phyloP scores from a whole-genome alignment of 192 early-diverging fungal species.

The Coemansia javaensis region DNA sequence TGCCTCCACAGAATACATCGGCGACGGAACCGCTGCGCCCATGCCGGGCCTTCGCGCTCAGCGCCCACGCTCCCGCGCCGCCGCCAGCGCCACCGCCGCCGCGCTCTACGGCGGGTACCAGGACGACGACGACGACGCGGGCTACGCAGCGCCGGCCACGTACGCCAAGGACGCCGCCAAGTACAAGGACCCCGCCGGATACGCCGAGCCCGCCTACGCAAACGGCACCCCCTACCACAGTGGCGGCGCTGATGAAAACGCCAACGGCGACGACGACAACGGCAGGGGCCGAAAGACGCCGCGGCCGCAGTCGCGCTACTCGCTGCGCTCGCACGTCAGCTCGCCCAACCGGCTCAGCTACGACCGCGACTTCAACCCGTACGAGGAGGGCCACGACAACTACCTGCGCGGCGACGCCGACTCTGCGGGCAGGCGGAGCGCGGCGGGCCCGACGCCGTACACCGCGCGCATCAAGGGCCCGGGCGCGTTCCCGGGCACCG shows the following conservation, averaged over 20 bases:
- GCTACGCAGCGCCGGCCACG: too few relatives aligned
- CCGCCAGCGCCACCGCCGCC: background rate
- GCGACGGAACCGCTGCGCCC: background rate
- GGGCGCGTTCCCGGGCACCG: slow-evolving; percentile 46
- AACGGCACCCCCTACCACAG: too few relatives aligned
- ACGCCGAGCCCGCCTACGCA: too few relatives aligned
- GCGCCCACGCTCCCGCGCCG: slow-evolving; percentile 2
- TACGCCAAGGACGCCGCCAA: too few relatives aligned
- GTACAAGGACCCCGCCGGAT: too few relatives aligned
- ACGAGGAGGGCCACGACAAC: slow-evolving; percentile 12
- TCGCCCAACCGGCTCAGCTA: slow-evolving; percentile 30
- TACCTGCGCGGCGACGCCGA: slow-evolving; percentile 10
- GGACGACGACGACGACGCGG: too few relatives aligned
- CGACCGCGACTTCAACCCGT: slow-evolving; percentile 22
- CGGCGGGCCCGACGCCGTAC: slow-evolving; percentile 26
- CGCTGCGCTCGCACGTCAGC: slow-evolving; percentile 21
- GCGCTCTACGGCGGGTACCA: background rate
- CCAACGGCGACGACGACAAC: background rate
- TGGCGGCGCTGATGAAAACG: too few relatives aligned
- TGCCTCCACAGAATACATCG: background rate
- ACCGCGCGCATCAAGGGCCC: slow-evolving; percentile 47
- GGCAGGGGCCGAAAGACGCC: slow-evolving; percentile 2
- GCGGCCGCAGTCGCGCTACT: slow-evolving; percentile 22
- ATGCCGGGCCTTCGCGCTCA: slow-evolving; percentile 4
- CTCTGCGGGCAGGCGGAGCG: slow-evolving; percentile 5